Percentiles rank a stretch among this genome's conserved stretches.
Conservation (phyloP, 2,329 filamentous ascomycete genomes). For the Chalaropsis thielavioides region DNA sequence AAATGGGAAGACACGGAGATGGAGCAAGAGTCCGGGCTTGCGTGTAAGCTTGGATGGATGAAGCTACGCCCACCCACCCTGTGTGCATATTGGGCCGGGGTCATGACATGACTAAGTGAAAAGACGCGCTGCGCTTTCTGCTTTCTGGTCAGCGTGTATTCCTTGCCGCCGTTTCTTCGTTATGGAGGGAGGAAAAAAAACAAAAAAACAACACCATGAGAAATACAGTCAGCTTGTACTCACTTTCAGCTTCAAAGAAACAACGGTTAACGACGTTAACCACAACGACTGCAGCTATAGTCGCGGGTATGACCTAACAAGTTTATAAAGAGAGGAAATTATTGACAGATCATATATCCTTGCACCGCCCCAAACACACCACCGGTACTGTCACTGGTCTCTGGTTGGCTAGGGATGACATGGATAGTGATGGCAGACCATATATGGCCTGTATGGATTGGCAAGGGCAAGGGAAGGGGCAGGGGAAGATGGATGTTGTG, state of each 20-base stretch:
- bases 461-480: neutral
- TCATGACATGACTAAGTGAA: neutral
- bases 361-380: neutral
- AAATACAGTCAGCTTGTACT: neutral
- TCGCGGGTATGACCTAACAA: no score
- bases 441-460: neutral
- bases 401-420: neutral
- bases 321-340: no score
- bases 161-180: neutral
- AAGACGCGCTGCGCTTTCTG: neutral
- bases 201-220: no score
- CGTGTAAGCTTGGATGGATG: neutral
- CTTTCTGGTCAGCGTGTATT: neutral
- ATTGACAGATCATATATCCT: neutral
- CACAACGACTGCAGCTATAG: neutral
- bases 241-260: neutral
- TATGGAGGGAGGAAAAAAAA: neutral
- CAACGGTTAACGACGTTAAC: neutral
- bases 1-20: neutral
- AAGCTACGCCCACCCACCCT: neutral
- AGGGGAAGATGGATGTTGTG: neutral
- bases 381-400: neutral
- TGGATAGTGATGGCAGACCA: neutral
- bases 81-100: neutral
- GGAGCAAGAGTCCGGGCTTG: neutral